phyloP scores from a whole-genome alignment of 2,329 filamentous ascomycete species.

The Sphaerulina musiva region DNA sequence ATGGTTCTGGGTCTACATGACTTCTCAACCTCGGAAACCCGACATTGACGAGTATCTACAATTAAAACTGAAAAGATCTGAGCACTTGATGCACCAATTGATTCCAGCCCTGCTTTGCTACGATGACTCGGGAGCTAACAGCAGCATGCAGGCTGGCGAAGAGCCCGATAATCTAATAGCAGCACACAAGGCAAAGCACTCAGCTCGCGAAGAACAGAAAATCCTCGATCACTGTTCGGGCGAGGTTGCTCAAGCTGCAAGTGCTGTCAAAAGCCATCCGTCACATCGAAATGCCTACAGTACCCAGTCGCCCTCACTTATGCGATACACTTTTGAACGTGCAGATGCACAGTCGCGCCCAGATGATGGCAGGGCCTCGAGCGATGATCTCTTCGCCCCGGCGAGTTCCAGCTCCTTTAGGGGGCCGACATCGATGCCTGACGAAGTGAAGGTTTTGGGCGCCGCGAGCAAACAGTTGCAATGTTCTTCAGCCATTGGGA shows the following conservation, averaged over 20 bases:
- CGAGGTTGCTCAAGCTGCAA: background rate
- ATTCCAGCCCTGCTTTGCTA: background rate
- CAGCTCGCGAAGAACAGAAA: background rate
- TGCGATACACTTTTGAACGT: constrained; percentile 3
- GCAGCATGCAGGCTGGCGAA: background rate
- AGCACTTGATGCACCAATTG: constrained; percentile 29
- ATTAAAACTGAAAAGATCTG: constrained; percentile 70
- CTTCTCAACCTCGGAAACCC: constrained; percentile 23
- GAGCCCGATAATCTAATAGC: background rate
- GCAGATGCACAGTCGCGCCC: background rate
- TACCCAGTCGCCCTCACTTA: background rate
- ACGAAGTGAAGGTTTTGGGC: too few species aligned
- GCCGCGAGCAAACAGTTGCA: too few species aligned
- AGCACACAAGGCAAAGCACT: background rate
- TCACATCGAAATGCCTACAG: background rate
- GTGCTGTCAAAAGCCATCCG: too few species aligned
- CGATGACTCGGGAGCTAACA: background rate
- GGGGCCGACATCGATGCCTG: too few species aligned
- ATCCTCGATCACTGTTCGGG: background rate
- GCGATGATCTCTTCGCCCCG: background rate
- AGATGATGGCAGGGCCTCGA: background rate
- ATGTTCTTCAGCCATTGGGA: background rate
- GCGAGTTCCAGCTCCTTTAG: background rate
- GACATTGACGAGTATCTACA: constrained; percentile 23
- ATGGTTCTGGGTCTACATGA: constrained; percentile 38